Evolutionary conservation across 176 grass and related monocot species (phyloP), one percentile per base, ranked within the genome.

Genomic region (Areca catechu): DNA sequence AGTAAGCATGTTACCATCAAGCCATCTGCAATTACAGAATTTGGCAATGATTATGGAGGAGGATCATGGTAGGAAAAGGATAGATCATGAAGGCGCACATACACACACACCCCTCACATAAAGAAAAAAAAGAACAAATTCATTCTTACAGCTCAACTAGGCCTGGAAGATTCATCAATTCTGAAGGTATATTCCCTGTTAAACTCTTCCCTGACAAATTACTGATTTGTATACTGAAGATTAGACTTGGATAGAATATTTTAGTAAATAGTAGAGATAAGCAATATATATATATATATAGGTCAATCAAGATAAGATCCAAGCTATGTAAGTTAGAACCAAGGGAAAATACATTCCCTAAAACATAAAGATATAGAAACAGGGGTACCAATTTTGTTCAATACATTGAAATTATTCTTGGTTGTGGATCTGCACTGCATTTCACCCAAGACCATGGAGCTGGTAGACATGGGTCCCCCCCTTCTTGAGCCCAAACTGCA

Each of bases 371-470:
- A 43, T 14, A 43, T 43, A 43, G 10, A 14, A 43, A 43, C 34
- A 43, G 14, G 7, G 10, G 5, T 34, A 68, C 30, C 3, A 58
- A 63, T 21, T 17, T 16, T 62, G 47, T 61, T 58, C 34, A 66
- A 65, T 91, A 97, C 93, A 92, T 71, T 51, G 81, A 80, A 68
- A 61, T 68, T 66, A 98, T 64, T 48, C 63, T 72, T 16, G 93
- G 87, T 73, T 73, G 59, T 58, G 65, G 53, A 73, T 88, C 80
- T 68, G 69, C 80, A 72, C 54, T 98, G 58, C 87, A 98, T 71
- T 89, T 83, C 64, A 92, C 83, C 93, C 93, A 98, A 58, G 87
- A 79, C 93, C 87, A 98, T 62, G 87, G 62, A 55, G 73, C 76
- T 21, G 84, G 87, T 82, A 88, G 75, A 76, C 93, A 98, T 15